These are phyloP conservation scores for Achaetomiella virescens DNA, from an alignment of 495 filamentous ascomycete species.

Conservation along the genomic window DNA sequence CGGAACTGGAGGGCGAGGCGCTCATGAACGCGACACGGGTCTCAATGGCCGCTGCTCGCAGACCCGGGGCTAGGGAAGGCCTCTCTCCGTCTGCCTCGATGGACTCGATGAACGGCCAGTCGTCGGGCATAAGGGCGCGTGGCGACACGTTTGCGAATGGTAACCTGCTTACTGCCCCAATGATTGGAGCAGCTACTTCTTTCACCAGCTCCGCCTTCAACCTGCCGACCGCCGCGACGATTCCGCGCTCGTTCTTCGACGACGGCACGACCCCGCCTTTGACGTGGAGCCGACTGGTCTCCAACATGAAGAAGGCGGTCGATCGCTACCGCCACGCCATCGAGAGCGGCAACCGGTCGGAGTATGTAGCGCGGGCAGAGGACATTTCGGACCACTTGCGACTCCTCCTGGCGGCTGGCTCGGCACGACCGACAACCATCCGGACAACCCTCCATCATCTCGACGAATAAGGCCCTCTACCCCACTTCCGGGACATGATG, in stretches of 20 bases:
- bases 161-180: conserved; percentile 44
- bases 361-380: conserved; percentile 88
- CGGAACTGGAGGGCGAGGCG: conserved; percentile 67
- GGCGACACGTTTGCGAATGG: conserved; percentile 44
- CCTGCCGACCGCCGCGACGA: conserved; percentile 51
- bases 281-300: conserved; percentile 81
- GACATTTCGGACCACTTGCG: conserved; percentile 96
- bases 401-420: conserved; percentile 88
- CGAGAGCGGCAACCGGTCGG: conserved; percentile 68
- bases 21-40: conserved; percentile 42
- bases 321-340: conserved; percentile 84
- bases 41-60: conserved; percentile 45
- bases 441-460: conserved; percentile 97
- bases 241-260: conserved; percentile 78
- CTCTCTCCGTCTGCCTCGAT: conserved; percentile 87
- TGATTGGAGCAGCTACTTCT: conserved; percentile 58
- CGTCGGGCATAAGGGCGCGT: conserved; percentile 41
- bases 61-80: conserved; percentile 60
- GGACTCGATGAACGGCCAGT: conserved; percentile 69
- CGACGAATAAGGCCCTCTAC: conserved; percentile 94
- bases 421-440: conserved; percentile 98
- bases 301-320: conserved; percentile 83
- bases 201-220: conserved; percentile 57
- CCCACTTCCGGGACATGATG: conserved; percentile 99
- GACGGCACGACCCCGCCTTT: conserved; percentile 67